These are phyloP conservation scores for Plasmodium vivax DNA, from an alignment of 169 alveolate species.

Conservation along the genomic window DNA sequence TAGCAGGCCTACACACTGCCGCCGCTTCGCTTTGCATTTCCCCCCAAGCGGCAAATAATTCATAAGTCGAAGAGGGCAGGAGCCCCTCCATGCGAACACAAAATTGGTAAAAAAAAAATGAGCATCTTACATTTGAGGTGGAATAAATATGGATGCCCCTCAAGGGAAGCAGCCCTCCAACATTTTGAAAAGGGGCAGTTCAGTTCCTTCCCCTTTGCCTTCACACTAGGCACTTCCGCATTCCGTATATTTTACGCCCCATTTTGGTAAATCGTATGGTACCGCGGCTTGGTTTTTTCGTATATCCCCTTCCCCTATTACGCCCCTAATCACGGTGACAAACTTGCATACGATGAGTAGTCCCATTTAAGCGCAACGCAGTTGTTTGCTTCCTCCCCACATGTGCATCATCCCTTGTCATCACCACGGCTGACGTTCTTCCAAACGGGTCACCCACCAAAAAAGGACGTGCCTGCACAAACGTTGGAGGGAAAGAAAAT, in stretches of 20 bases:
- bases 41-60: background rate
- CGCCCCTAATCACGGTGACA: background rate
- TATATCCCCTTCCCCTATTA: background rate
- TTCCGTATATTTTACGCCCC: background rate
- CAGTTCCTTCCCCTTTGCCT: background rate
- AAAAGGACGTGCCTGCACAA: background rate
- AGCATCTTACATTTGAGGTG: background rate
- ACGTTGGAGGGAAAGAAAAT: background rate
- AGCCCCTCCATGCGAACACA: background rate
- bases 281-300: background rate
- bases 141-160: background rate
- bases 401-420: background rate
- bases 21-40: background rate
- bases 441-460: background rate
- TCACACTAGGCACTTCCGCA: background rate
- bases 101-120: background rate
- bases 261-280: background rate
- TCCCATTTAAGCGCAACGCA: background rate
- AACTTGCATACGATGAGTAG: background rate
- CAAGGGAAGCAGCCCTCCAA: background rate
- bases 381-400: background rate
- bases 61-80: background rate
- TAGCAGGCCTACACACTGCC: background rate
- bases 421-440: background rate
- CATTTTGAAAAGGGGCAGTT: background rate